Conservation (phyloP, 805 yeast species). For the Candida chilensis region DNA sequence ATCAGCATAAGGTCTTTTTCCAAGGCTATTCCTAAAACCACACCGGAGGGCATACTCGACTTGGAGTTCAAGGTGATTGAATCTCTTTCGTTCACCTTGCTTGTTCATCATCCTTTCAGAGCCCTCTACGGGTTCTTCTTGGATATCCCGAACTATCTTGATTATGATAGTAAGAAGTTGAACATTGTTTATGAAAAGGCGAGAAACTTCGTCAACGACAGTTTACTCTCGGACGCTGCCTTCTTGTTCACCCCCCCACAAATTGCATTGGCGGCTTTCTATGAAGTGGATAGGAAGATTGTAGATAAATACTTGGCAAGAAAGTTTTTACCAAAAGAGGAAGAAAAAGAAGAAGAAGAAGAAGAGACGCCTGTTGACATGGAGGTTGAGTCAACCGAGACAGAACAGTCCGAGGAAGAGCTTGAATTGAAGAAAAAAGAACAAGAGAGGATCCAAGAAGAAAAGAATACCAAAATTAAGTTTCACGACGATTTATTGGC, state of each 20-base stretch:
- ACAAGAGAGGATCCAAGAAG: conserved; percentile 2
- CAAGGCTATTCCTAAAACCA: conserved; percentile 56
- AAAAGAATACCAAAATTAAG: conserved; percentile 8
- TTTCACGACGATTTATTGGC: conserved; percentile 35
- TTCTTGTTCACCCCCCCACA: conserved; percentile 91
- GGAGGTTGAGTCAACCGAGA: too few species aligned
- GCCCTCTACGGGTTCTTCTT: conserved; percentile 93
- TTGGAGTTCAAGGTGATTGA: conserved; percentile 74
- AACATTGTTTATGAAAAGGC: conserved; percentile 69
- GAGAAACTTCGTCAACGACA: conserved; percentile 51
- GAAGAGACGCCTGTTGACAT: conserved; percentile 1
- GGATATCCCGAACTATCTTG: conserved; percentile 64
- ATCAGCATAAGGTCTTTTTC: conserved; percentile 78
- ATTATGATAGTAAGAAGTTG: conserved; percentile 43
- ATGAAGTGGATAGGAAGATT: conserved; percentile 53
- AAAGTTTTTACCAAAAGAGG: conserved; percentile 37
- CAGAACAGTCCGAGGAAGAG: too few species aligned
- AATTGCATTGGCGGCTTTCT: conserved; percentile 81
- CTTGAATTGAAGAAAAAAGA: not conserved
- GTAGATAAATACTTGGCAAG: conserved; percentile 58
- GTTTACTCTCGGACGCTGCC: conserved; percentile 67
- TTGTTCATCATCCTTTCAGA: conserved; percentile 82
- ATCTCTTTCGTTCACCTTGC: conserved; percentile 66
- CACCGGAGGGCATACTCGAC: conserved; percentile 58
- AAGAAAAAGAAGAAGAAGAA: conserved; percentile 7